phyloP scores from a whole-genome alignment of 2,329 filamentous ascomycete species.

The Elsinoe ampelina region DNA sequence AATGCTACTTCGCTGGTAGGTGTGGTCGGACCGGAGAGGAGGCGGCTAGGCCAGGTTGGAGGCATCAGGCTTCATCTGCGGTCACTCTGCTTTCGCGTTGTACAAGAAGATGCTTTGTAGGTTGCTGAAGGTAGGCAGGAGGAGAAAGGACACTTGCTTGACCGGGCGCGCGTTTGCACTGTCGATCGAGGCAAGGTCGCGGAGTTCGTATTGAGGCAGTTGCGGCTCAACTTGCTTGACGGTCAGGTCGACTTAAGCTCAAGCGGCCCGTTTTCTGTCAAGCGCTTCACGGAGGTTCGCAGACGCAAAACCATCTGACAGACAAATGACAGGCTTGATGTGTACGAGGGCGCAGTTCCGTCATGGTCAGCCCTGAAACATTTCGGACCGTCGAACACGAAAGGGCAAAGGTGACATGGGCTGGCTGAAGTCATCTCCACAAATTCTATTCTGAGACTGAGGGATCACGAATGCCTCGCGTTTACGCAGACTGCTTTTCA shows the following conservation, averaged over 20 bases:
- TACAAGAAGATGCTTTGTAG: background rate
- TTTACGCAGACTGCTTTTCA: background rate
- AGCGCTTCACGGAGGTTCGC: background rate
- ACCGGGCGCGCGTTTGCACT: background rate
- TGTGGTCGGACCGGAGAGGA: conserved; percentile 20
- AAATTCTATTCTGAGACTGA: background rate
- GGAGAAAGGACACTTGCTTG: background rate
- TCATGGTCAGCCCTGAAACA: conserved; percentile 8
- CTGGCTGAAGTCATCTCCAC: conserved; percentile 11
- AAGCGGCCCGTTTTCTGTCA: background rate
- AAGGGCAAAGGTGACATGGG: background rate
- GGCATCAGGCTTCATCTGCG: conserved; percentile 21
- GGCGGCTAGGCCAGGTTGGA: conserved; percentile 26
- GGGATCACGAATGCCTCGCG: background rate
- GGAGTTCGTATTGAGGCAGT: conserved; percentile 8
- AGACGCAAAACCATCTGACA: background rate
- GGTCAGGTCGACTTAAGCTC: background rate
- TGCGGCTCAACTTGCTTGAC: conserved; percentile 1
- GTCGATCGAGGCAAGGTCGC: background rate
- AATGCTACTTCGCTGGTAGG: conserved; percentile 16
- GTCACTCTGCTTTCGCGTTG: background rate
- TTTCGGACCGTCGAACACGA: background rate
- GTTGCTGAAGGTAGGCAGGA: background rate
- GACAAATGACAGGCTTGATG: background rate
- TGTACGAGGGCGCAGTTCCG: background rate